Evolutionary conservation across 805 yeast genomes (phyloP).

Genomic region (Saccharomycopsis microspora): DNA sequence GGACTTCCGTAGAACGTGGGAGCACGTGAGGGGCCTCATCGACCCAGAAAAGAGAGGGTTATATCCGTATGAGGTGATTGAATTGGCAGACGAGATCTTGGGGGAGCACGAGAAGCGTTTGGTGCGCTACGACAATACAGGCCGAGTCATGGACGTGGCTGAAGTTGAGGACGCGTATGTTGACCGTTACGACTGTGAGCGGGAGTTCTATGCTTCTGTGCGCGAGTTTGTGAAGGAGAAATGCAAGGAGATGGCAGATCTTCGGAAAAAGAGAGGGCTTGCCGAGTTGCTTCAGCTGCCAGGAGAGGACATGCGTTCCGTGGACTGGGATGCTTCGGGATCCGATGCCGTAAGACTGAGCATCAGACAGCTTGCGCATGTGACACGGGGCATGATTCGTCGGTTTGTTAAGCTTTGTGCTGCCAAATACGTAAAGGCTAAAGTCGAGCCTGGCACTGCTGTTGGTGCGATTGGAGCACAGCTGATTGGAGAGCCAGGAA

Average conservation of each 20-base stretch:
- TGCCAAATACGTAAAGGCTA: conserved; percentile 73
- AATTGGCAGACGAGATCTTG: conserved; percentile 43
- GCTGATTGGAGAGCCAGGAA: conserved; percentile 98
- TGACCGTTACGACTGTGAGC: conserved; percentile 80
- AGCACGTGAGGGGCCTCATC: conserved; percentile 64
- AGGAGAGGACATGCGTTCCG: conserved; percentile 26
- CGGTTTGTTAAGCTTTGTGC: conserved; percentile 69
- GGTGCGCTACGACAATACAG: conserved; percentile 63
- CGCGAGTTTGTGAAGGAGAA: conserved; percentile 49
- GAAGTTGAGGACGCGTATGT: conserved; percentile 47
- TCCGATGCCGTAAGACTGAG: conserved; percentile 30
- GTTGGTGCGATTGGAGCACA: conserved; percentile 99
- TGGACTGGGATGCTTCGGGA: conserved; percentile 27
- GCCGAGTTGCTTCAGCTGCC: conserved; percentile 32
- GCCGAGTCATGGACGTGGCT: conserved; percentile 35
- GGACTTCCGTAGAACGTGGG: conserved; percentile 90
- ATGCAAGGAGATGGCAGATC: conserved; percentile 41
- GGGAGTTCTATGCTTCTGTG: conserved; percentile 72
- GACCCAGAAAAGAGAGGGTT: conserved; percentile 41
- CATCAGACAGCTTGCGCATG: conserved; percentile 54
- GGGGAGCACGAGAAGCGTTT: conserved; percentile 49
- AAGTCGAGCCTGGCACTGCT: conserved; percentile 98
- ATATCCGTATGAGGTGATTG: conserved; percentile 58
- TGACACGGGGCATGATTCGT: conserved; percentile 47
- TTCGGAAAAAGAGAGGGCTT: conserved; percentile 46